Conservation (phyloP, 768 basidiomycete species). For the Cystofilobasidium ferigula region DNA sequence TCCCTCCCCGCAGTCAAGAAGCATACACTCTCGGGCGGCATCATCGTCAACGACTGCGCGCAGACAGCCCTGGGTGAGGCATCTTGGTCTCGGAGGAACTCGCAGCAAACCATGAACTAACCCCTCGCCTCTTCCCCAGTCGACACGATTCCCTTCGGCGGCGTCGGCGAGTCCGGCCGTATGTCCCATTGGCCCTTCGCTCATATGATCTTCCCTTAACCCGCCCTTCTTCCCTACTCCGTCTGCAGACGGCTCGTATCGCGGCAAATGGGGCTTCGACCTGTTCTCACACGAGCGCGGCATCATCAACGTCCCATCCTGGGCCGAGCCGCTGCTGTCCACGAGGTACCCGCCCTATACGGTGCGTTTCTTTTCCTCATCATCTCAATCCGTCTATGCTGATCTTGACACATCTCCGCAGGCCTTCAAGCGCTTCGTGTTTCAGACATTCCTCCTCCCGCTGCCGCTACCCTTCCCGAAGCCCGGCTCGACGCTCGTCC, state of each 20-base stretch:
- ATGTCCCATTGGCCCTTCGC: not conserved
- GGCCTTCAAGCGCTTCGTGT: not conserved
- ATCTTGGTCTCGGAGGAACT: not conserved
- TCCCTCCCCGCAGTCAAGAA: slow-evolving; percentile 5
- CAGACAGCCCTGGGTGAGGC: slow-evolving; percentile 14
- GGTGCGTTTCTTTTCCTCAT: not conserved
- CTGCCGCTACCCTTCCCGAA: not conserved
- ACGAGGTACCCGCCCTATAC: slow-evolving; percentile 19
- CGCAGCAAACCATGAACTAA: not conserved
- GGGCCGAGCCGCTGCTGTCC: slow-evolving; percentile 5
- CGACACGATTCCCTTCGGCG: slow-evolving; percentile 13
- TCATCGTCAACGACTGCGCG: slow-evolving; percentile 21
- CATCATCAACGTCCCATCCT: slow-evolving; percentile 2
- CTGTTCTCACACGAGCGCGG: slow-evolving; percentile 19
- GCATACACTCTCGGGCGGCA: slow-evolving; percentile 9
- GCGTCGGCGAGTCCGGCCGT: slow-evolving; percentile 17
- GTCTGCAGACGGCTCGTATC: slow-evolving; percentile 18
- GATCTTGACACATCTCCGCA: not conserved
- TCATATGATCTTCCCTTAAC: not conserved
- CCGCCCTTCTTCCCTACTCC: not conserved
- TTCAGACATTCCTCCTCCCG: slow-evolving; percentile 9
- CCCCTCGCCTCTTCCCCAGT: not conserved
- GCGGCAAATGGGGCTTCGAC: slow-evolving; percentile 20
- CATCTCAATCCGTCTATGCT: not conserved
- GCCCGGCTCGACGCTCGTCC: not conserved